Evolutionary conservation across 805 yeast genomes (phyloP), one percentile per base, ranked within the genome.

Genomic region (Metschnikowia vanudenii): DNA sequence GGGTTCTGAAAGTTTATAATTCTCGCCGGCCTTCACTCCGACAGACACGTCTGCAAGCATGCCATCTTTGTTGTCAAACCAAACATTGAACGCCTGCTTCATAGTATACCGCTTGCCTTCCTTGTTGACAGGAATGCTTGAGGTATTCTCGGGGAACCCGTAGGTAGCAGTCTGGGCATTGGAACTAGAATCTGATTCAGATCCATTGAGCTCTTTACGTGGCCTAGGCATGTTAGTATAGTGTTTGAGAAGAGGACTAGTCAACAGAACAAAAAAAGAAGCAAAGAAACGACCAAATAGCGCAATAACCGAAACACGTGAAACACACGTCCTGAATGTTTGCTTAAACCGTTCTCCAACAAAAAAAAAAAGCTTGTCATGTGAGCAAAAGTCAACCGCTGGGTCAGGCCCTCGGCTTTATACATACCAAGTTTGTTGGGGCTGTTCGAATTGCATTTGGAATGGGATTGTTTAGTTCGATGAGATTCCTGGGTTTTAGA

Each of bases 81-180:
- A 82, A 11, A 81, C 74, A 18, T 73, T 65, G 49, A 82, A 71
- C 52, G 82, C 73, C 53, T 82, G 81, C 24, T 74, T 71, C 61
- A 80, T 65, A 6, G 79, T 56, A 55, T 82, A 81, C 22, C 64
- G 63, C 47, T 65, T 64, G 29, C 81, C 71, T 13, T 65, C 70
- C 20, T 62, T 62, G 52, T 74, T 76, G 12, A 65, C 58, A 4
- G 73, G 73, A 36, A 73, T 59, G 43, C 57, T 45, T 22, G 34
- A 20, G 26, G 26, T 26, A 32, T 34, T 32, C 10, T 48, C 55
- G 24, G 42, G 24, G 29, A 36, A 41, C 19, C 32, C 41, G 16
- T 28, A 34, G 40, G 9, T 18, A 8, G 35, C 47, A 33, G 24
- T 43, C 22, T 32, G 47, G 2, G 19, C 32, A 14, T 18, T 37